Conservation (phyloP, 306 rosid genomes). For the Begonia peltatifolia region DNA sequence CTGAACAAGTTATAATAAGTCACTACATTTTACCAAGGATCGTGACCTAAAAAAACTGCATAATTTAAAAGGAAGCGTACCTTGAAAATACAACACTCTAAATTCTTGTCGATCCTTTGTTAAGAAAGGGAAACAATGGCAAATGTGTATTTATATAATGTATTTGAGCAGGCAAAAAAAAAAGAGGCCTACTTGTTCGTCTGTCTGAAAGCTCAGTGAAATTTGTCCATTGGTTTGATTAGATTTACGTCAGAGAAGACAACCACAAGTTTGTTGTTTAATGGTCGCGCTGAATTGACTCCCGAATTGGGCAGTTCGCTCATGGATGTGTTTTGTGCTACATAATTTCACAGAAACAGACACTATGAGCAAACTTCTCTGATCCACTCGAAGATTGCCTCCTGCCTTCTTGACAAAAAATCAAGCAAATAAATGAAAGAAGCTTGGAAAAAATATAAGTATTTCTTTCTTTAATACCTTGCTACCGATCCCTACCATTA, state of each 20-base stretch:
- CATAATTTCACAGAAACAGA: conserved; percentile 1
- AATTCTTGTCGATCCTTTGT: too few species aligned
- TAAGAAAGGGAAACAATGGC: too few species aligned
- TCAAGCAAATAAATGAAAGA: conserved; percentile 22
- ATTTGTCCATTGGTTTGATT: conserved; percentile 18
- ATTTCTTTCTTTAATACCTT: not conserved
- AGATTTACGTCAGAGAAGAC: conserved; percentile 22
- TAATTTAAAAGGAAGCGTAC: too few species aligned
- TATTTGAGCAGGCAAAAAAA: too few species aligned
- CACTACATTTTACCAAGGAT: too few species aligned
- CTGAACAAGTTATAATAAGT: too few species aligned
- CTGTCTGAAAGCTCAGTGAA: conserved; percentile 3
- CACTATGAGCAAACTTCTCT: conserved; percentile 16
- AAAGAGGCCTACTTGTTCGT: conserved; percentile 22
- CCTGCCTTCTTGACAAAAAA: conserved; percentile 38
- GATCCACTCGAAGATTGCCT: conserved; percentile 29
- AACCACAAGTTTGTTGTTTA: conserved; percentile 32
- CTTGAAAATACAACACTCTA: too few species aligned
- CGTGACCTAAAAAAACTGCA: too few species aligned
- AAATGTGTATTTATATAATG: too few species aligned
- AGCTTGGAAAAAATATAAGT: conserved; percentile 2
- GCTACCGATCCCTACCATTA: too few species aligned
- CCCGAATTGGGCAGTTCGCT: conserved; percentile 2
- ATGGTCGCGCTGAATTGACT: conserved; percentile 28
- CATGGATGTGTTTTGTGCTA: too few species aligned